Percentiles rank a stretch among this genome's conserved stretches.
phyloP scores from a whole-genome alignment of 805 yeast species.

The Metschnikowia baotianmanensis region DNA sequence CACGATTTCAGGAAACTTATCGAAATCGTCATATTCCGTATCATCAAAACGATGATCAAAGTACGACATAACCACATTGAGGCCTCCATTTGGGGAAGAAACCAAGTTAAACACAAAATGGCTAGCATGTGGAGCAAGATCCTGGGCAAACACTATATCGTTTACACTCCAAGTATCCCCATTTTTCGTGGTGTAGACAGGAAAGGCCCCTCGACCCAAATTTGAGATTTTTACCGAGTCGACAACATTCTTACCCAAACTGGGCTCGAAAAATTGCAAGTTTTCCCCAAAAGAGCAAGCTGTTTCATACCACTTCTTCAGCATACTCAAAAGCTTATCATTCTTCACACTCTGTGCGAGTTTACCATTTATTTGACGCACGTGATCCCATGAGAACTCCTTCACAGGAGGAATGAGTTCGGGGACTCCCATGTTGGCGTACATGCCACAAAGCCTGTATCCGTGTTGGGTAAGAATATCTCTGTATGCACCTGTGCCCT shows the following conservation, averaged over 20 bases:
- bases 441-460: constrained; percentile 31
- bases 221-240: constrained; percentile 38
- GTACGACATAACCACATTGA: constrained; percentile 34
- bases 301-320: constrained; percentile 20
- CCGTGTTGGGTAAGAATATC: constrained; percentile 17
- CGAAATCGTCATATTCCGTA: constrained; percentile 23
- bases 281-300: constrained; percentile 19
- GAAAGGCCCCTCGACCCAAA: constrained; percentile 31
- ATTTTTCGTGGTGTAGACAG: constrained; percentile 12
- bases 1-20: constrained; percentile 21
- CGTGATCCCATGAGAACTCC: constrained; percentile 35
- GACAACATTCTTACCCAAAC: constrained; percentile 25
- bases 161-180: constrained; percentile 26
- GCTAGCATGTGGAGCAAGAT: constrained; percentile 31
- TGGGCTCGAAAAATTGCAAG: constrained; percentile 22
- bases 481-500: constrained; percentile 18
- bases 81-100: constrained; percentile 31
- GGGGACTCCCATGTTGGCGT: constrained; percentile 33
- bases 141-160: constrained; percentile 37
- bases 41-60: constrained; percentile 29
- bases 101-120: constrained; percentile 36
- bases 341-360: constrained; percentile 22
- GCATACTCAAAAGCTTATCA: constrained; percentile 23
- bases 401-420: constrained; percentile 30
- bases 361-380: constrained; percentile 20